Percentiles rank a stretch among this genome's conserved stretches.
Evolutionary conservation across 352 stramenopile genomes (phyloP).

Genomic region (Phytophthora fragariae): DNA sequence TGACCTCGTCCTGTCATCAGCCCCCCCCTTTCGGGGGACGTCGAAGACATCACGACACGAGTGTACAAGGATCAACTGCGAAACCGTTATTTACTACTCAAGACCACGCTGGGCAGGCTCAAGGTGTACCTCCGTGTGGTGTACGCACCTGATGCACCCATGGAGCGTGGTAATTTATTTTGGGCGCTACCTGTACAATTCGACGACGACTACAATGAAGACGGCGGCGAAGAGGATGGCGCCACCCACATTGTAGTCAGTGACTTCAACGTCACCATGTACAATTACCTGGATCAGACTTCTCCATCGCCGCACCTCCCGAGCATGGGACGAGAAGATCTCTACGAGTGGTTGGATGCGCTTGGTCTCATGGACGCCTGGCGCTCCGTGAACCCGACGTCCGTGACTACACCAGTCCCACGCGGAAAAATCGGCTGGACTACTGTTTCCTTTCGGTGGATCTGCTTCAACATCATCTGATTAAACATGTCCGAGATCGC

Average conservation of each 20-base stretch:
- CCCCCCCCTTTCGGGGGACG: slow-evolving; percentile 14
- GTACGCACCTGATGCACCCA: slow-evolving; percentile 22
- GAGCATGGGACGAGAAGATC: not conserved
- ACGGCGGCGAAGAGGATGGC: not conserved
- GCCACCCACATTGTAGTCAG: slow-evolving; percentile 3
- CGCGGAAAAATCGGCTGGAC: too few species aligned
- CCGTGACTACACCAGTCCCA: slow-evolving; percentile 1
- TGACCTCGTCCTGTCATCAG: slow-evolving; percentile 15
- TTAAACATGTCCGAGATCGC: slow-evolving; percentile 10
- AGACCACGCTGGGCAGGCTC: not conserved
- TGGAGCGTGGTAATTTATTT: slow-evolving; percentile 1
- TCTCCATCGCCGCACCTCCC: not conserved
- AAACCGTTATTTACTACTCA: slow-evolving; percentile 29
- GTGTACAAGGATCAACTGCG: slow-evolving; percentile 9
- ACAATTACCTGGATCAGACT: slow-evolving; percentile 6
- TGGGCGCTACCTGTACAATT: not conserved
- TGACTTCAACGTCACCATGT: slow-evolving; percentile 20
- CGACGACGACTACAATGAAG: not conserved
- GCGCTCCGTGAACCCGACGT: slow-evolving; percentile 12
- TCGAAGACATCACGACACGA: slow-evolving; percentile 14
- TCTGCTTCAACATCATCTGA: too few species aligned
- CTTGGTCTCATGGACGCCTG: slow-evolving; percentile 21
- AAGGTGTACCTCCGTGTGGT: slow-evolving; percentile 15
- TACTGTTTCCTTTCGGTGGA: too few species aligned
- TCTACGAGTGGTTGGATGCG: slow-evolving; percentile 18